Percentiles rank a stretch among this genome's conserved stretches.
These are phyloP conservation scores for Ogataea haglerorum DNA, from an alignment of 805 yeast species.

Conservation along the genomic window DNA sequence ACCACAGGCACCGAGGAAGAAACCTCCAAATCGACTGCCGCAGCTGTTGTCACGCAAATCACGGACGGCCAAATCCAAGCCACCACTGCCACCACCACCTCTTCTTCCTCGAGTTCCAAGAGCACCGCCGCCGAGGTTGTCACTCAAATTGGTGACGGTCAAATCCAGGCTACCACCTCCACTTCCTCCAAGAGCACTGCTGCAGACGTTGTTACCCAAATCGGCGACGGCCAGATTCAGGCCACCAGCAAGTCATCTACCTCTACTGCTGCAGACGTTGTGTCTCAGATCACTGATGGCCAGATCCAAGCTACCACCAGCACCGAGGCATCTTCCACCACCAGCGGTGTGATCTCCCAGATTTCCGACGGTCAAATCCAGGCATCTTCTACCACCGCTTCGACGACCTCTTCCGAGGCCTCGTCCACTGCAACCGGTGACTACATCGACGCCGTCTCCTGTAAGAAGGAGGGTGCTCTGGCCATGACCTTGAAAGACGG, in stretches of 20 bases:
- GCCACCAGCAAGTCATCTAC: conserved; percentile 29
- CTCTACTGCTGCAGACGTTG: conserved; percentile 30
- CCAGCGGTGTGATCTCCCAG: conserved; percentile 38
- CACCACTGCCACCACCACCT: conserved; percentile 13
- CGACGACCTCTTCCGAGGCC: conserved; percentile 28
- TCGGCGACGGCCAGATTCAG: conserved; percentile 59
- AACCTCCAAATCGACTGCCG: conserved; percentile 23
- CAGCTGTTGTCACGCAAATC: conserved; percentile 34
- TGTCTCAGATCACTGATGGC: conserved; percentile 39
- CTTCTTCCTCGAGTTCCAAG: conserved; percentile 7
- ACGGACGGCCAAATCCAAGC: conserved; percentile 47
- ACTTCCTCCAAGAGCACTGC: conserved; percentile 19
- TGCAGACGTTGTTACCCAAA: conserved; percentile 46
- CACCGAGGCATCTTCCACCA: conserved; percentile 32
- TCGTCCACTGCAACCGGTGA: conserved; percentile 14
- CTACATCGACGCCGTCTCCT: conserved; percentile 30
- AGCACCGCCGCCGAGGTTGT: conserved; percentile 36
- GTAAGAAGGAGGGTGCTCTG: conserved; percentile 38
- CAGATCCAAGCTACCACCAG: conserved; percentile 25
- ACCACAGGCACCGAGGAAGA: conserved; percentile 35
- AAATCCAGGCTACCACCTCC: conserved; percentile 47
- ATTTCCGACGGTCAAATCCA: conserved; percentile 37
- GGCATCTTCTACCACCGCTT: conserved; percentile 35
- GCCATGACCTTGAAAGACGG: conserved; percentile 41
- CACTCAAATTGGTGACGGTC: conserved; percentile 59